Conservation (phyloP, 768 basidiomycete genomes). For the Macrocybe gigantea region DNA sequence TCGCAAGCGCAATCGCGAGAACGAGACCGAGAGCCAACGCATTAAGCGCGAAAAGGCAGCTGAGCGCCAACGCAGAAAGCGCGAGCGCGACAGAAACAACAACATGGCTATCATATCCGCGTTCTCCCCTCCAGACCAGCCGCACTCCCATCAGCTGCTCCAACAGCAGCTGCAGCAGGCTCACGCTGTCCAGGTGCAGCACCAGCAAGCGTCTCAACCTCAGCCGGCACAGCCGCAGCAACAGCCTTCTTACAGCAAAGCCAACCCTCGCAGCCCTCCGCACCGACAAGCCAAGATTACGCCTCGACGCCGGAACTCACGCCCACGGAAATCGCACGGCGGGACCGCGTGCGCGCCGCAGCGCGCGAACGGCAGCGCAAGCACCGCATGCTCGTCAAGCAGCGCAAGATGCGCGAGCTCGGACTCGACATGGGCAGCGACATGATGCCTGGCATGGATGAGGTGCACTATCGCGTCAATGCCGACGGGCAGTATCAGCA, state of each 20-base stretch:
- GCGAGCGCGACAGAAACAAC: slow-evolving; percentile 56
- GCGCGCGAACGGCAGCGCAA: slow-evolving; percentile 81
- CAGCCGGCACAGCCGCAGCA: slow-evolving; percentile 13
- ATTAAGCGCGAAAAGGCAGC: slow-evolving; percentile 84
- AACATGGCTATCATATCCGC: slow-evolving; percentile 32
- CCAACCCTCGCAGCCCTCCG: not conserved
- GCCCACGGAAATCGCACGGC: slow-evolving; percentile 59
- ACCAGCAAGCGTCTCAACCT: slow-evolving; percentile 24
- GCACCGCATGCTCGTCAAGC: slow-evolving; percentile 73
- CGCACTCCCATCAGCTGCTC: slow-evolving; percentile 14
- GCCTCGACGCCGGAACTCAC: slow-evolving; percentile 26
- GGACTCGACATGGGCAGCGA: slow-evolving; percentile 80
- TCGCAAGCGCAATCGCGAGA: slow-evolving; percentile 58
- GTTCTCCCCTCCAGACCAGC: slow-evolving; percentile 27
- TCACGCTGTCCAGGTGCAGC: slow-evolving; percentile 21
- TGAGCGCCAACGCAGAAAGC: slow-evolving; percentile 78
- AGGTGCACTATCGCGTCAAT: slow-evolving; percentile 57
- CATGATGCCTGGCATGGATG: slow-evolving; percentile 57
- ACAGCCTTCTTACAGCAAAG: slow-evolving; percentile 6
- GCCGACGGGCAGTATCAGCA: slow-evolving; percentile 40
- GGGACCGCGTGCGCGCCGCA: slow-evolving; percentile 68
- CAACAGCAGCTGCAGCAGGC: slow-evolving; percentile 16
- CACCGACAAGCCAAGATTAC: slow-evolving; percentile 4
- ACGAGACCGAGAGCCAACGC: slow-evolving; percentile 68
- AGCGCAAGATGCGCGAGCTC: slow-evolving; percentile 76